These are phyloP conservation scores for Vitis riparia DNA, from an alignment of 164 flowering plant species.

Conservation along the genomic window DNA sequence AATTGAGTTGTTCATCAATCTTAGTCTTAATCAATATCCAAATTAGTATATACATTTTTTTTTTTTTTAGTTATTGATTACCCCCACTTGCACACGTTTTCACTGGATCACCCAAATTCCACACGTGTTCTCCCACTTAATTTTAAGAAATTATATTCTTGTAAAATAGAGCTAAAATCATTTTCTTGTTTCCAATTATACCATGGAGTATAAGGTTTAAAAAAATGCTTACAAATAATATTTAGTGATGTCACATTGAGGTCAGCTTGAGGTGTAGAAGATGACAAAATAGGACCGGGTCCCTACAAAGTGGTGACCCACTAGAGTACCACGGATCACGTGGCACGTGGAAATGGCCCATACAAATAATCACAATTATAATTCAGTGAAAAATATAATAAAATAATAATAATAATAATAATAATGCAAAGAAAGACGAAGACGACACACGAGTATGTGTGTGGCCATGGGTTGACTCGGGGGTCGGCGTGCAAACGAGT, in stretches of 20 bases:
- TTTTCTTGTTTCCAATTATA: too few species aligned
- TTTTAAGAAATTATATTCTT: too few species aligned
- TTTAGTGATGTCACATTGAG: conserved; percentile 20
- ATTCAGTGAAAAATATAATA: background rate
- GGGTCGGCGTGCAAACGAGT: background rate
- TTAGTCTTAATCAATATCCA: background rate
- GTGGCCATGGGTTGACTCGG: conserved; percentile 18
- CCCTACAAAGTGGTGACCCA: background rate
- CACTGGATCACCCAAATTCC: too few species aligned
- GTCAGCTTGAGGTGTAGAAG: conserved; percentile 19
- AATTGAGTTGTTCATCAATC: background rate
- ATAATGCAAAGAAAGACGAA: background rate
- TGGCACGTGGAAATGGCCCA: conserved; percentile 9
- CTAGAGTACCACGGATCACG: conserved; percentile 11
- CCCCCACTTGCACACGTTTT: too few species aligned
- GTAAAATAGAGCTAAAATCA: too few species aligned
- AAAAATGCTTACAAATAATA: too few species aligned
- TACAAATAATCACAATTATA: background rate
- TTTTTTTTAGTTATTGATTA: too few species aligned
- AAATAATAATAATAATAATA: background rate
- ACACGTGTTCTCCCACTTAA: too few species aligned
- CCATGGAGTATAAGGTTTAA: too few species aligned
- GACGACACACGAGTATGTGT: background rate
- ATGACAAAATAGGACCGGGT: conserved; percentile 8
- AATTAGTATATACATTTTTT: too few species aligned